Conservation (phyloP, 192 early-diverging fungal genomes). For the Lobosporangium transversale region DNA sequence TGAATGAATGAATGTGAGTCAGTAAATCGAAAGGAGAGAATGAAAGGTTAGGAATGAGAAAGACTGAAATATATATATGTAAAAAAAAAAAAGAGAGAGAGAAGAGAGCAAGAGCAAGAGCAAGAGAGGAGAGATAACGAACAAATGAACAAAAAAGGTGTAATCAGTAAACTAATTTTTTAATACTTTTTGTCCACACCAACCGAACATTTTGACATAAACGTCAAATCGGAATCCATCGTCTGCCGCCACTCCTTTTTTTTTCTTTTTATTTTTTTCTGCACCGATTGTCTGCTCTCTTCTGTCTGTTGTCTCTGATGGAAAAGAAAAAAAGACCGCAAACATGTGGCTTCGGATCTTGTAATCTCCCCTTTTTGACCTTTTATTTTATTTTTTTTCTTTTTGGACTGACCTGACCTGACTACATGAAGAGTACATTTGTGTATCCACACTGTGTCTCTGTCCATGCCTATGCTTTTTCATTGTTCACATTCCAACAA, state of each 20-base stretch:
- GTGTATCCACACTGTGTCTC: not conserved
- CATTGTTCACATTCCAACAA: not conserved
- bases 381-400: too few species aligned
- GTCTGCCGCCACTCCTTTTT: not conserved
- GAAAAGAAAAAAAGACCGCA: not conserved
- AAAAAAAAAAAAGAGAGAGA: not conserved
- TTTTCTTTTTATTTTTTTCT: not conserved
- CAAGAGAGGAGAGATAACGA: not conserved
- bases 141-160: not conserved
- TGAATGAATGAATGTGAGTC: too few species aligned
- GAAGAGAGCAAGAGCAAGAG: not conserved
- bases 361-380: too few species aligned
- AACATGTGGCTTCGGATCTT: slow-evolving; percentile 1
- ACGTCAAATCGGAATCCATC: not conserved
- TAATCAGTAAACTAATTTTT: not conserved
- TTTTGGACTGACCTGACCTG: not conserved
- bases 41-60: not conserved
- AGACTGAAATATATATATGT: not conserved
- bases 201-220: too few species aligned
- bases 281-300: not conserved
- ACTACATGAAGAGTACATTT: too few species aligned
- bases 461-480: not conserved
- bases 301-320: not conserved
- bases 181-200: not conserved
- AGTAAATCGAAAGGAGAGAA: slow-evolving; percentile 5